phyloP scores from a whole-genome alignment of 495 filamentous ascomycete genomes.

The Sabuloglossum arenarium region DNA sequence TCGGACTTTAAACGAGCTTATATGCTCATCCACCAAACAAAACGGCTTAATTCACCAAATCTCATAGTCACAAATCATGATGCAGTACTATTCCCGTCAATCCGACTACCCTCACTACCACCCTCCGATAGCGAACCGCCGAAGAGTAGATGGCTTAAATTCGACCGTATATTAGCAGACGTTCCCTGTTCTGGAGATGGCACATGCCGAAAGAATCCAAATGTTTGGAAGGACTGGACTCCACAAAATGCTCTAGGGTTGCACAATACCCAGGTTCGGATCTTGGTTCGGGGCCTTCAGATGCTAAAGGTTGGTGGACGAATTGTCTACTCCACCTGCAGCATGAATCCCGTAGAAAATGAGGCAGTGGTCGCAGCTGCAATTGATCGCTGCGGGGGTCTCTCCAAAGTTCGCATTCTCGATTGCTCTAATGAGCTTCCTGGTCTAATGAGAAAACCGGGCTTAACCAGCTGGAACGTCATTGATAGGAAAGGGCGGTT shows the following conservation, averaged over 20 bases:
- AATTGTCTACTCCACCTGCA: slow-evolving; percentile 93
- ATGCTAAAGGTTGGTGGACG: slow-evolving; percentile 90
- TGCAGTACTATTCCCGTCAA: slow-evolving; percentile 83
- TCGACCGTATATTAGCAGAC: slow-evolving; percentile 88
- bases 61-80: slow-evolving; percentile 96
- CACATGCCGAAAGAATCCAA: slow-evolving; percentile 73
- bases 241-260: slow-evolving; percentile 68
- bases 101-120: slow-evolving; percentile 41
- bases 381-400: slow-evolving; percentile 76
- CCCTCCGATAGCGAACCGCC: slow-evolving; percentile 25
- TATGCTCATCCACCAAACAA: slow-evolving; percentile 93
- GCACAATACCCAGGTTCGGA: slow-evolving; percentile 64
- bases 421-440: slow-evolving; percentile 63
- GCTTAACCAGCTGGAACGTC: slow-evolving; percentile 61
- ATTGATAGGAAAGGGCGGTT: slow-evolving; percentile 63
- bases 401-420: slow-evolving; percentile 58
- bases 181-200: slow-evolving; percentile 95
- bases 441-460: slow-evolving; percentile 48
- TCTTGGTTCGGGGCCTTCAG: slow-evolving; percentile 80
- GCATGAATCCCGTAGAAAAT: slow-evolving; percentile 93
- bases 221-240: slow-evolving; percentile 87
- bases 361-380: slow-evolving; percentile 78
- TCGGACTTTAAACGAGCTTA: slow-evolving; percentile 86
- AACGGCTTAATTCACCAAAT: slow-evolving; percentile 89
- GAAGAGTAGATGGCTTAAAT: slow-evolving; percentile 61